Conservation (phyloP, 306 rosid genomes). For the Canavalia gladiata region DNA sequence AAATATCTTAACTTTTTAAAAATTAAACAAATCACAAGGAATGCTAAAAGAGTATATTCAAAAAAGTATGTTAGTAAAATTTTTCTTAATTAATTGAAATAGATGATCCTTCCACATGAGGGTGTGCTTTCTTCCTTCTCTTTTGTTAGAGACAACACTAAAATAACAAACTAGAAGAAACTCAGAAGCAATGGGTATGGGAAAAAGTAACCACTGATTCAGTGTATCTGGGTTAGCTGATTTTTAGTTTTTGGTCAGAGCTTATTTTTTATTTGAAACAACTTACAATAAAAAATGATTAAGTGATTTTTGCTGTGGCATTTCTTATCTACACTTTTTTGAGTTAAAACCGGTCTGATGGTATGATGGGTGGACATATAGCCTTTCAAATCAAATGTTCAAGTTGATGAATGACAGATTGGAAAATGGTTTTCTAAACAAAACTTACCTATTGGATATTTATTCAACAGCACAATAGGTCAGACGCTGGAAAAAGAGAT, state of each 20-base stretch:
- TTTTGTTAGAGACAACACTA: background rate
- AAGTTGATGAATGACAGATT: background rate
- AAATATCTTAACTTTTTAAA: too few relatives aligned
- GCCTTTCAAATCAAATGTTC: background rate
- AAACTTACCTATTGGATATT: conserved; percentile 28
- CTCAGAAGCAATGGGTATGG: too few relatives aligned
- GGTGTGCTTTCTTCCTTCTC: background rate
- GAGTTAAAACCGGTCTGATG: background rate
- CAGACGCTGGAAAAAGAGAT: conserved; percentile 67
- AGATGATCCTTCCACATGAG: background rate
- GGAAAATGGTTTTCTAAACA: background rate
- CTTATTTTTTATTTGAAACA: too few relatives aligned
- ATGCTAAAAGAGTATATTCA: too few relatives aligned
- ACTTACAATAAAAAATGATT: too few relatives aligned
- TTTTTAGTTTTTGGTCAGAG: too few relatives aligned
- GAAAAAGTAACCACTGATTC: too few relatives aligned
- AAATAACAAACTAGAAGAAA: background rate
- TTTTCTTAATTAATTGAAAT: background rate
- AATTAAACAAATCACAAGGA: too few relatives aligned
- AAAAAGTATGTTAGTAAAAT: too few relatives aligned
- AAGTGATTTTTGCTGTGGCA: too few relatives aligned
- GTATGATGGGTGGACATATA: background rate
- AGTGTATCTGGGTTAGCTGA: too few relatives aligned
- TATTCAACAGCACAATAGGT: conserved; percentile 76
- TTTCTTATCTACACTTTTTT: background rate